Percentiles rank a stretch among this genome's conserved stretches.
phyloP scores from a whole-genome alignment of 2,329 filamentous ascomycete species.

The Annulohypoxylon truncatum region DNA sequence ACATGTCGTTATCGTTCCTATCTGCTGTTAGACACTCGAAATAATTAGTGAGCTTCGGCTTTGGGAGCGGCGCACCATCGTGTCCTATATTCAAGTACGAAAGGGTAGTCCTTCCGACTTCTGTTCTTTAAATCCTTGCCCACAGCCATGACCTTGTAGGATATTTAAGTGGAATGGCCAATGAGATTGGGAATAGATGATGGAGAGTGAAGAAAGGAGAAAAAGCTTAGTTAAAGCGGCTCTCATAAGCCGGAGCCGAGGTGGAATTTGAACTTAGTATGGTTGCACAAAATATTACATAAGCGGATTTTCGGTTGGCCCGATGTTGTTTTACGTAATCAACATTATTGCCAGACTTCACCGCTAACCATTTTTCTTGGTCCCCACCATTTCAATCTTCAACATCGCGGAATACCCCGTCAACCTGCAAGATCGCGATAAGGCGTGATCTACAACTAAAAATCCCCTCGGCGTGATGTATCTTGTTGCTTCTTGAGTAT shows the following conservation, averaged over 20 bases:
- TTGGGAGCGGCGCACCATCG: constrained; percentile 71
- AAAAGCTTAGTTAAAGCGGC: not conserved
- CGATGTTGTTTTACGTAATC: not conserved
- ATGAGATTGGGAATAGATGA: not conserved
- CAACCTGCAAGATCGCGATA: not conserved
- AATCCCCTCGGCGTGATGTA: not conserved
- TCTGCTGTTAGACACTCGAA: constrained; percentile 29
- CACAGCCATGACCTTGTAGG: constrained; percentile 48
- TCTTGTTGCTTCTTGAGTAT: not conserved
- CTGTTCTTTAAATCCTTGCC: constrained; percentile 67
- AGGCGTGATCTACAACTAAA: not conserved
- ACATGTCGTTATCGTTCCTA: constrained; percentile 96
- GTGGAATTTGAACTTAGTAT: not conserved
- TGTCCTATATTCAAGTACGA: constrained; percentile 83
- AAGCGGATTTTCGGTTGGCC: not conserved
- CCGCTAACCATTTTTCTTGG: constrained; percentile 1
- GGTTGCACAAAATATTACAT: not conserved
- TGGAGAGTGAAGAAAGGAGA: not conserved
- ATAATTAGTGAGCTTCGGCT: constrained; percentile 20
- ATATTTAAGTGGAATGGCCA: not conserved
- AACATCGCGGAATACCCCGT: not conserved
- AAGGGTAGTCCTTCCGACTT: constrained; percentile 78
- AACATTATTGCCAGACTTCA: constrained; percentile 4
- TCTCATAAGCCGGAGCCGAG: constrained; percentile 11
- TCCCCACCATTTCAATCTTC: not conserved